phyloP scores from a whole-genome alignment of 495 filamentous ascomycete genomes.

The Lepraria neglecta region DNA sequence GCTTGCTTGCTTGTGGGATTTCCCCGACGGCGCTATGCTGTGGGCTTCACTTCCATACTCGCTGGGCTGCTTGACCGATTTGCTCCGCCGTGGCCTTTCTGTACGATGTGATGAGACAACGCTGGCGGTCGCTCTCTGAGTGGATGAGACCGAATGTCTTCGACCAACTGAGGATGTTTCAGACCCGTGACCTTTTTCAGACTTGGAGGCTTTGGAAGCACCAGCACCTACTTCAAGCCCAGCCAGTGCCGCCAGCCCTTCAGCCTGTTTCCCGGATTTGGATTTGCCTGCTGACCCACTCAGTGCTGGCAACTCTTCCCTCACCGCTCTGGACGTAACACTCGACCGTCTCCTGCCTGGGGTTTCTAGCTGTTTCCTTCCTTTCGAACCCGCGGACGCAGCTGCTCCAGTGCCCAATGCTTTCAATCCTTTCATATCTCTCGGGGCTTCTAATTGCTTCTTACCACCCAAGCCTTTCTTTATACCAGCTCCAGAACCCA shows the following conservation, averaged over 20 bases:
- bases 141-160: not conserved
- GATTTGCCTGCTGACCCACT: not conserved
- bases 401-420: constrained; percentile 2
- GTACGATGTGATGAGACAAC: not conserved
- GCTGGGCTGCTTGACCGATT: not conserved
- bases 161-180: not conserved
- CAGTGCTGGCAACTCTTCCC: not conserved
- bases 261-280: constrained; percentile 2
- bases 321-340: not conserved
- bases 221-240: not conserved
- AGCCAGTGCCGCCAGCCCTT: not conserved
- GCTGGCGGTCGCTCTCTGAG: not conserved
- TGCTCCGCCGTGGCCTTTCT: constrained; percentile 5
- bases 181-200: not conserved
- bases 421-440: not conserved
- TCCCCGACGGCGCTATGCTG: not conserved
- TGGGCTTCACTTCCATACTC: not conserved
- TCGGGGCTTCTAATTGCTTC: constrained; percentile 8
- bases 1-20: not conserved
- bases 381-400: not conserved
- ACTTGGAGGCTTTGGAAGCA: not conserved
- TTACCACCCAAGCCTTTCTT: not conserved
- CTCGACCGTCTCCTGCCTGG: not conserved
- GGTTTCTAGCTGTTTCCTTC: not conserved
- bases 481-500: constrained; percentile 6